Conservation (phyloP, 202 grass and related monocot species). For the Setaria viridis region DNA sequence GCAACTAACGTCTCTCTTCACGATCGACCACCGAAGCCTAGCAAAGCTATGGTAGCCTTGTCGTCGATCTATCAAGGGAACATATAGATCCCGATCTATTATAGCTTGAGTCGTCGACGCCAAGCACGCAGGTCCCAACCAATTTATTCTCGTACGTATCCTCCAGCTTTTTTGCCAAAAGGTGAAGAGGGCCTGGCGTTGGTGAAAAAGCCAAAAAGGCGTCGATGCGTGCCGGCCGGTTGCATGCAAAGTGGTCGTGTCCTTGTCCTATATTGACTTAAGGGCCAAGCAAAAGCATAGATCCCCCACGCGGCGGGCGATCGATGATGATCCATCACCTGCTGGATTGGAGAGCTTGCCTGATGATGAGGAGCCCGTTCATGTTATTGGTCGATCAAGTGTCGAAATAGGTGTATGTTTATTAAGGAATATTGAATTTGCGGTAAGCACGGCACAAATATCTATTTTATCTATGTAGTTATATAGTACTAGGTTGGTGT, state of each 20-base stretch:
- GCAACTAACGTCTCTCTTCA: not conserved
- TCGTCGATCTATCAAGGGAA: not conserved
- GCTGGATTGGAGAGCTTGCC: not conserved
- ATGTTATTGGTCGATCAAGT: too few relatives aligned
- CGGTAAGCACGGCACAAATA: too few relatives aligned
- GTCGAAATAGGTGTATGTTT: too few relatives aligned
- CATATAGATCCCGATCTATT: not conserved
- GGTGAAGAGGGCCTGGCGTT: not conserved
- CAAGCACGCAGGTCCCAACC: not conserved
- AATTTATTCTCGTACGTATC: conserved; percentile 2
- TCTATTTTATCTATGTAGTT: too few relatives aligned
- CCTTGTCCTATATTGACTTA: conserved; percentile 20
- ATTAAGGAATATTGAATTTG: too few relatives aligned
- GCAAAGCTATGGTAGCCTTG: not conserved
- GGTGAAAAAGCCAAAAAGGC: not conserved
- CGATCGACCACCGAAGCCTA: not conserved
- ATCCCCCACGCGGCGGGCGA: not conserved
- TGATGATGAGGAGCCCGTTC: too few relatives aligned
- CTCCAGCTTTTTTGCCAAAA: not conserved
- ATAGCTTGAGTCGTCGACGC: not conserved
- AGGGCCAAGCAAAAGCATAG: conserved; percentile 32
- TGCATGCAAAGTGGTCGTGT: conserved; percentile 15
- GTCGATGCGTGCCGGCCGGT: not conserved
- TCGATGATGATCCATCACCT: not conserved
- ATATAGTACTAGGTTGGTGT: too few relatives aligned